Base-by-base conservation (phyloP, 2,329 filamentous ascomycete genomes). In the Monilinia fructicola region DNA sequence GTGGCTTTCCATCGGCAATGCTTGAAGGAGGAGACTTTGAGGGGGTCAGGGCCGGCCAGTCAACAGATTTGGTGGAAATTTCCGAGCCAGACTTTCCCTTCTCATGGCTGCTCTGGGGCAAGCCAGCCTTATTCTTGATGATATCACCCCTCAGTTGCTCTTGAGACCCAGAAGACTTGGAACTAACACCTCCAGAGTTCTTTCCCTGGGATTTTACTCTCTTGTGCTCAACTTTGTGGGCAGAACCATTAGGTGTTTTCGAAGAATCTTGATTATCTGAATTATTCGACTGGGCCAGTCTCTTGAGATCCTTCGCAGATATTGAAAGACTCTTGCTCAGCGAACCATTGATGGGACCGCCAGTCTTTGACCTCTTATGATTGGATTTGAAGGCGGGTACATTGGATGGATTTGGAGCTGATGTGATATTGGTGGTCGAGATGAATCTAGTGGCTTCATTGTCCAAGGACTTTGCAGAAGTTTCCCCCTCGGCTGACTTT, bases 31-130 rank as follows among this genome's bases (percentile, higher is more conserved):
- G 62, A 26, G 68, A 70, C 23, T 67, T 71, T 42, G 67, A 26
- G 44, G 67, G 67, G 35, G 42, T 62, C 46, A 74, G 67, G 50
- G 69, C 48, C 31, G 73, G 72, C 69, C 70, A 75, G 48, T 72
- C 65, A 14, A 44, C 61, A 54, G 63, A 50, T 40, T 70, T 61
- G 23, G 63, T 61, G 23, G 70, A n/a, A 18, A 28, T 38, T 46
- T 18, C 31, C 18, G 26, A 26, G 26, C 40, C n/a, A 12, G 18
- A 5, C n/a, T 38, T 44, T 40, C 6, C 31, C 18, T 64, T 42
- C 42, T 64, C 31, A 21, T 55, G 62, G 16, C 1, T 55, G 18
- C 9, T 23, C 18, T 56, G 26, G 14, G 40, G n/a, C 21, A 55
- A 46, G n/a, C 55, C 55, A 44, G 23, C 40, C 38, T 54, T 52